Base-by-base conservation (phyloP, 768 basidiomycete species). In the Lactarius akahatsu region DNA sequence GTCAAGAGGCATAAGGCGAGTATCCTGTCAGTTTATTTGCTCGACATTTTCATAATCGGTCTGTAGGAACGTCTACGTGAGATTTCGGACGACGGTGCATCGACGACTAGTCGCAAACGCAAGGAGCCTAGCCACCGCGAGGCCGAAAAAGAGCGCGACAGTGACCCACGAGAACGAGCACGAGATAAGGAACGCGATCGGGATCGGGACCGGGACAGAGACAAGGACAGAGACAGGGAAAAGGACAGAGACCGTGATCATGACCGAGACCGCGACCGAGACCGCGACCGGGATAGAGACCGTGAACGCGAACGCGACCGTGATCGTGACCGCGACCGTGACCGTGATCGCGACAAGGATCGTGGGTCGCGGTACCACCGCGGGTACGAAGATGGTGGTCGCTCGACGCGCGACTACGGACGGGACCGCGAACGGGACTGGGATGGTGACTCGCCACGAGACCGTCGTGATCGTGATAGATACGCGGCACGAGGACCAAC, bases 1-100 rank as follows among this genome's bases (percentile, higher is more conserved):
- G 81, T 96, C 60, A 92, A 91, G 76, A 80, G 96, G 65, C 94
- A 97, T 74, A 97, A 94, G 84, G 94, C 91, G 63, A 34, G 16
- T 47, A 38, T 32, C 26, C 43, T 67, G 59, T 32, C 38, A 9
- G 18, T n/a, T 56, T 8, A 41, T 23, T 60, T 58, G 26, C 13
- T 52, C 13, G 57, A 61, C 64, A 30, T 13, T 43, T 16, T 32
- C 11, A 62, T 28, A 36, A 4, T 38, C 23, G 40, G 30, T 61
- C 30, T 34, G 47, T 70, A 92, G 88, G 94, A 95, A 76, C 89
- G 92, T 57, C 77, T 93, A 63, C 85, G 90, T 13, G 90, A 86
- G 38, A 74, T 72, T 8, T 93, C 92, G 3, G 93, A 94, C 68
- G 92, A 94, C 69, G 92, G 91, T 3, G 85, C 78, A 4, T 93